A percentile compares a stretch with the other conserved stretches of the same genome.
Evolutionary conservation across 2,329 filamentous ascomycete genomes (phyloP).

Genomic region (Neodidymelliopsis sp.): DNA sequence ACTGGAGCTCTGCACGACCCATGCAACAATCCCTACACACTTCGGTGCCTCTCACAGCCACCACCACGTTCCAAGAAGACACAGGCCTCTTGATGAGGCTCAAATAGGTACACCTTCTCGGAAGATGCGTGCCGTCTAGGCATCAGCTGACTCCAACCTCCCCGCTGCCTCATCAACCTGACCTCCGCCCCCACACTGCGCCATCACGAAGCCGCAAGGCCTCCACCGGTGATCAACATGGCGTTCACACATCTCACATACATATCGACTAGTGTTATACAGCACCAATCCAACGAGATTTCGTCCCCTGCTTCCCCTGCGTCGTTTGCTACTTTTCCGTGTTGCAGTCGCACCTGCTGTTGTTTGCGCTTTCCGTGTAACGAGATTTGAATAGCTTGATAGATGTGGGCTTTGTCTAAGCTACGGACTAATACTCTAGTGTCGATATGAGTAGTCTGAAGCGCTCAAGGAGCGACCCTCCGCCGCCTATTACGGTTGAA

Average conservation of each 20-base stretch:
- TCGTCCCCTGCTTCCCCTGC: not conserved
- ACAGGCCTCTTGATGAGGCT: no score
- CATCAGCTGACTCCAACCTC: slow-evolving; percentile 11
- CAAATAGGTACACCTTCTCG: slow-evolving; percentile 7
- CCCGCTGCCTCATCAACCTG: slow-evolving; percentile 8
- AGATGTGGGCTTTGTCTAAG: no score
- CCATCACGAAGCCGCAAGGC: slow-evolving; percentile 12
- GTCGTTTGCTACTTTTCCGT: slow-evolving; percentile 5
- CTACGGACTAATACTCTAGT: slow-evolving; percentile 4
- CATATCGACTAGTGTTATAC: not conserved
- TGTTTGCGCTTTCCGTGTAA: slow-evolving; percentile 5
- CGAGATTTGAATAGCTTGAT: not conserved
- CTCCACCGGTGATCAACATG: slow-evolving; percentile 9
- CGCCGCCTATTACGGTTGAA: slow-evolving; percentile 46
- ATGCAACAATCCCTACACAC: no score
- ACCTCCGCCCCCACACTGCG: slow-evolving; percentile 16
- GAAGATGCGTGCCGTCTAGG: slow-evolving; percentile 8
- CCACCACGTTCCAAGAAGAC: no score
- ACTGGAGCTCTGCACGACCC: no score
- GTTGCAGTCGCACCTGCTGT: slow-evolving; percentile 2
- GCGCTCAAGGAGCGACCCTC: slow-evolving; percentile 29
- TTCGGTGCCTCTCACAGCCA: no score
- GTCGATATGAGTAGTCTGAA: slow-evolving; percentile 11
- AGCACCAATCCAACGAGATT: slow-evolving; percentile 8
- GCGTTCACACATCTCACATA: not conserved